phyloP scores from a whole-genome alignment of 257 asterid species.

The Schizonepeta tenuifolia region DNA sequence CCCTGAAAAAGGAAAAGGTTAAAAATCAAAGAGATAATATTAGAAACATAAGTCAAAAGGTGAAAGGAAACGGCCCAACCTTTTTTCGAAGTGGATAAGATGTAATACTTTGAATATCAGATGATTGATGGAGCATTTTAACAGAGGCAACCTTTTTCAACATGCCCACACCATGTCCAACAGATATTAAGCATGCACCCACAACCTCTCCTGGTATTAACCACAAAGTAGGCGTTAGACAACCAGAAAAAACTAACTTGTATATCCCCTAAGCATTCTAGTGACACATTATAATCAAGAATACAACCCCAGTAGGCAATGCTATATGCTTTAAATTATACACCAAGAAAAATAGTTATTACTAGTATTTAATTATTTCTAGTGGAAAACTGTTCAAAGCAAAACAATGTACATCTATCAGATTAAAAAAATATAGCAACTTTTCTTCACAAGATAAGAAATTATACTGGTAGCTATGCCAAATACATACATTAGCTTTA shows the following conservation, averaged over 20 bases:
- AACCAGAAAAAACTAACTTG: conserved; percentile 19
- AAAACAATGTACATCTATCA: conserved; percentile 12
- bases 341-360: conserved; percentile 12
- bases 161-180: conserved; percentile 68
- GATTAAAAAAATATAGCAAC: conserved; percentile 7
- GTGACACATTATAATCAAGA: conserved; percentile 21
- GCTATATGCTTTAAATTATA: conserved; percentile 19
- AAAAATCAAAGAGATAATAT: conserved; percentile 27
- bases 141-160: conserved; percentile 85
- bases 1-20: conserved; percentile 60
- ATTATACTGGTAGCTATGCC: conserved; percentile 17
- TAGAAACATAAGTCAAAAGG: conserved; percentile 6
- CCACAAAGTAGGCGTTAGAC: conserved; percentile 42
- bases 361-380: neutral
- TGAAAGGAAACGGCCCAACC: conserved; percentile 45
- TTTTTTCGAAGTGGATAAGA: conserved; percentile 72
- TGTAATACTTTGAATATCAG: conserved; percentile 54
- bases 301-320: conserved; percentile 11
- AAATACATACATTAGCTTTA: conserved; percentile 23
- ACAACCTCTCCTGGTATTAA: conserved; percentile 81
- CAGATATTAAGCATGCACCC: conserved; percentile 85
- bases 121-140: conserved; percentile 81
- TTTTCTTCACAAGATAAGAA: conserved; percentile 16
- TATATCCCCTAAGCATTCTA: conserved; percentile 18
- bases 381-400: conserved; percentile 2